Percentiles rank a stretch among this genome's conserved stretches.
These are phyloP conservation scores for Rhododendron ovatum DNA, from an alignment of 148 eudicot genomes.

Conservation along the genomic window DNA sequence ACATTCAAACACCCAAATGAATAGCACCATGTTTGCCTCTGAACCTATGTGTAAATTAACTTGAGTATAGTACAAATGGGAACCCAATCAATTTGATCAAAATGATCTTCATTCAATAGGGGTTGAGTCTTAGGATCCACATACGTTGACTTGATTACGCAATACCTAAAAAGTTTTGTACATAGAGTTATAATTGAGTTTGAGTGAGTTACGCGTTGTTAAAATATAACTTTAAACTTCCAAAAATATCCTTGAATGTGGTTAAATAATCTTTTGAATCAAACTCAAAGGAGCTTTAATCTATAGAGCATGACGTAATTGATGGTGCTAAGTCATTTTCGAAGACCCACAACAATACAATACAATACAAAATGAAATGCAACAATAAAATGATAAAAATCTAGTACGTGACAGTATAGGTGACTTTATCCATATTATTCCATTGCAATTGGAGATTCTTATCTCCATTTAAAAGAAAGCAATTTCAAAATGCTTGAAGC, in stretches of 20 bases:
- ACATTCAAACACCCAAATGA: not conserved
- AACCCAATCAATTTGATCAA: not conserved
- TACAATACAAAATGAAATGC: not conserved
- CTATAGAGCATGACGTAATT: not conserved
- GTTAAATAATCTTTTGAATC: not conserved
- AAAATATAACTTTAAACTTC: too few species aligned
- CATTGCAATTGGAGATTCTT: not conserved
- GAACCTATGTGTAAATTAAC: too few species aligned
- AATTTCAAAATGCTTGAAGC: not conserved
- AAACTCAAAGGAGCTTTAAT: not conserved
- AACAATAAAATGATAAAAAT: not conserved
- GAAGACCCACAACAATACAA: not conserved
- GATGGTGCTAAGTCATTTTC: constrained; percentile 5
- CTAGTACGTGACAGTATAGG: not conserved
- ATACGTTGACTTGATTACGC: not conserved
- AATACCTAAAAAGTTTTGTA: too few species aligned
- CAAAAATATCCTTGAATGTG: too few species aligned
- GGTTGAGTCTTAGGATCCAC: not conserved
- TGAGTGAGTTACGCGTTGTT: not conserved
- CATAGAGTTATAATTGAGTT: too few species aligned
- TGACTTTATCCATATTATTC: not conserved
- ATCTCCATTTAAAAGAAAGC: not conserved
- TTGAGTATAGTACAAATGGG: not conserved
- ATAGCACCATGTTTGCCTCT: not conserved
- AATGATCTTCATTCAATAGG: not conserved